Evolutionary conservation across 78 protist genomes (phyloP), one percentile per base, ranked within the genome.

Genomic region (Capsaspora owczarzaki): DNA sequence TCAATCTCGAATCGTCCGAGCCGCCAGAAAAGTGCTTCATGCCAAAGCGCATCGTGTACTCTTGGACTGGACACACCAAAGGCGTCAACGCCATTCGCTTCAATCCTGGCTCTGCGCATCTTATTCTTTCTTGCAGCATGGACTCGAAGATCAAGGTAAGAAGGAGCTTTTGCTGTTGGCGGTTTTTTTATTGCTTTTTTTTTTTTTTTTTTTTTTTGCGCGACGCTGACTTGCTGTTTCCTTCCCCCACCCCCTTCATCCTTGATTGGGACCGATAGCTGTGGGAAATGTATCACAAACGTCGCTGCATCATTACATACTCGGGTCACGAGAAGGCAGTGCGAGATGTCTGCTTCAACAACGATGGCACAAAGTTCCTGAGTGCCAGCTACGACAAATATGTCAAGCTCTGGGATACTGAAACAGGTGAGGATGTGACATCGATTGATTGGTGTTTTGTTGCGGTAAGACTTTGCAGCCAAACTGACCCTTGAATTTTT

Each of bases 381-480:
- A 84, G 89, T 35, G 53, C 81, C 78, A 38, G 89, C 0, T 91
- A 84, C 83, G 99, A 96, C 78, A 61, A 87, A 40, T 33, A 42
- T 37, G 69, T 91, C n/a, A 41, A 82, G 56, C 61, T 86, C 61
- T 96, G 99, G 99, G 98, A 96, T 78, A 94, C 97, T 27, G 98
- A 96, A 72, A 96, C 98, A 4, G 99, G 98, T 14, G 56, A 41
- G 70, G 19, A 61, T 71, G 20, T 16, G 12, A 12, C 51, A 12
- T 46, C 12, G 12, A 5, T 5, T 12, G 12, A 5, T 56, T 16
- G 20, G 66, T 56, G 66, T 56, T 16, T 56, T 16, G 4, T 16
- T 56, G 66, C 25, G n/a, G n/a, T n/a, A n/a, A n/a, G n/a, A n/a
- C n/a, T n/a, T n/a, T n/a, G n/a, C n/a, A n/a, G n/a, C n/a, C n/a